Base-by-base conservation (phyloP, 495 filamentous ascomycete species). In the Penicillium egyptiacum region DNA sequence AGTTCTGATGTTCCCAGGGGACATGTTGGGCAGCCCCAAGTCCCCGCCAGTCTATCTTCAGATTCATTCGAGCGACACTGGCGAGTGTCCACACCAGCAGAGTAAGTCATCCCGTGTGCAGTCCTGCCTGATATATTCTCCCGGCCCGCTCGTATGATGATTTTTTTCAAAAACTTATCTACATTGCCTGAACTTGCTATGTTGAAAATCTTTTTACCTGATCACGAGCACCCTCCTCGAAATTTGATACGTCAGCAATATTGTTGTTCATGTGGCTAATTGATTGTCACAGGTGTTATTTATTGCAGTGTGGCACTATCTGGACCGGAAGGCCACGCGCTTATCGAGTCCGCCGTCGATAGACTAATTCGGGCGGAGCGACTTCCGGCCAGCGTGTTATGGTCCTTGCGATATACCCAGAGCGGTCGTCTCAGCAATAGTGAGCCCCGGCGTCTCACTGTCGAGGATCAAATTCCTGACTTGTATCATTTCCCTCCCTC, bases 131-230 rank as follows among this genome's bases (percentile, higher is more conserved):
- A 26, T 22, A 20, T 40, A 53, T 17, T 43, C 41, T 55, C 57
- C 46, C 39, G 58, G 58, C 6, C 35, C 73, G 71, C 76, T 74
- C 81, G 80, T 75, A 91, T 92, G 92, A 96, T 91, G 85, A 87
- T 76, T 79, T 70, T 64, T 76, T 77, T 61, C 14, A 50, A 66
- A 85, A 87, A 93, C 91, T 96, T 97, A 96, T 94, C 92, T 97
- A 97, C 92, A 96, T 96, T 96, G 89, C 86, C 92, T 90, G 89
- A 85, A 84, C 81, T 74, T 76, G 73, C 76, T 75, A 85, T 93
- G 91, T 91, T 84, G 89, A 90, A 79, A 84, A 65, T 45, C 49
- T 54, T 56, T 69, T 59, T 35, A 84, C 80, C 92, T 96, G 92
- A 96, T 85, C 67, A 72, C 66, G 72, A 79, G 75, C 64, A 50